These are phyloP conservation scores for Pyrus pyrifolia DNA, from an alignment of 306 rosid species.

Conservation along the genomic window DNA sequence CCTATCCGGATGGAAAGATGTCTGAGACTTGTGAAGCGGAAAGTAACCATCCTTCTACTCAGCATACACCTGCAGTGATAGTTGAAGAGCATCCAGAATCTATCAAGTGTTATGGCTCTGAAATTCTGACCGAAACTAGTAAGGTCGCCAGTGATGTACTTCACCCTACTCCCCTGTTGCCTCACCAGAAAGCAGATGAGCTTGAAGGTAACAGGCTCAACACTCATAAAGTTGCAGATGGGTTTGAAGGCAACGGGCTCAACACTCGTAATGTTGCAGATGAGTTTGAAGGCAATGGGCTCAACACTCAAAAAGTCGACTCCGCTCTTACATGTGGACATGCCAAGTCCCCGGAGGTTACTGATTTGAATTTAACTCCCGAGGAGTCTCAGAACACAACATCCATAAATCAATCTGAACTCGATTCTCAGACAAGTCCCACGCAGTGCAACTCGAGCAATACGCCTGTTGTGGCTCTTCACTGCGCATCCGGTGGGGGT, in stretches of 20 bases:
- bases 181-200: slow-evolving; percentile 14
- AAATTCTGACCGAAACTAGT: slow-evolving; percentile 9
- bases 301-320: not conserved
- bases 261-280: not conserved
- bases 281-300: not conserved
- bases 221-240: slow-evolving; percentile 1
- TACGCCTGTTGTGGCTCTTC: slow-evolving; percentile 35
- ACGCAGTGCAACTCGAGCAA: slow-evolving; percentile 28
- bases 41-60: slow-evolving; percentile 14
- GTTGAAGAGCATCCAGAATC: slow-evolving; percentile 15
- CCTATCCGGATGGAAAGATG: not conserved
- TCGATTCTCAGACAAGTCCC: slow-evolving; percentile 27
- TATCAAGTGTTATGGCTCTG: not conserved
- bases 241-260: not conserved
- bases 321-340: slow-evolving; percentile 9
- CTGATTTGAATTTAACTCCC: slow-evolving; percentile 16
- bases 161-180: slow-evolving; percentile 3
- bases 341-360: slow-evolving; percentile 14
- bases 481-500: slow-evolving; percentile 37
- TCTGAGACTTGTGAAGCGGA: slow-evolving; percentile 18
- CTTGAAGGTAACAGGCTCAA: not conserved
- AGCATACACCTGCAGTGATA: slow-evolving; percentile 3
- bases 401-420: slow-evolving; percentile 19
- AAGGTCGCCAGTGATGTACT: slow-evolving; percentile 20
- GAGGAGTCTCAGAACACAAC: not conserved